Evolutionary conservation across 1,284 basidiomycete genomes (phyloP), one percentile per base, ranked within the genome.

Genomic region (Sanguinoderma infundibulare): DNA sequence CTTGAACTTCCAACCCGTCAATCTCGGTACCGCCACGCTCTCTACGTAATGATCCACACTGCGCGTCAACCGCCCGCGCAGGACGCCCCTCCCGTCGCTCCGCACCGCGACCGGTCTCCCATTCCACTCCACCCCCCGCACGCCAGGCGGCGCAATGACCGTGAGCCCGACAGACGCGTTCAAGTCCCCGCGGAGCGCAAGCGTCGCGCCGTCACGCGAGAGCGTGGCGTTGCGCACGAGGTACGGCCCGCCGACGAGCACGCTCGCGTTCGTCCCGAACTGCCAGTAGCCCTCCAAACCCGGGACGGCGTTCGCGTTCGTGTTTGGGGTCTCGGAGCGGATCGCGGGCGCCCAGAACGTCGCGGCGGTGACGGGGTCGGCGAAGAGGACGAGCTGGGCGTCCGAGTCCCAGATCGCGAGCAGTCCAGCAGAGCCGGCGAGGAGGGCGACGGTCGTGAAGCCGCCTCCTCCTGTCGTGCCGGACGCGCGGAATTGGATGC

Each of bases 41-140:
- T 56, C 53, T 24, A 65, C 36, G 28, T n/a, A n/a, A n/a, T n/a
- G n/a, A n/a, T 57, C 56, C 36, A 57, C 50, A n/a, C 55, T 65
- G 42, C 69, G 60, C n/a, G 32, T 30, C 39, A 78, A 58, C 9
- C 62, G 55, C 3, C 74, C 76, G 3, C 59, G 62, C 22, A 72
- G 66, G 8, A 73, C 60, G 2, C 70, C 69, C 1, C 64, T 35
- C 20, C 67, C 55, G 15, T 51, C 62, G 15, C 38, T 34, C 60
- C 80, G 77, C 17, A 77, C 72, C 17, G 72, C 68, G 7, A 89
- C 79, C 2, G 65, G 67, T 51, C 81, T 71, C 10, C 87, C 91
- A 65, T 94, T 94, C 91, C 91, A 94, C 0, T 83, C 83, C 26
- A 93, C 79, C 0, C 77, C 70, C 8, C 70, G 77, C 53, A 93